phyloP scores from a whole-genome alignment of 768 basidiomycete genomes.

The Boletus sp. region DNA sequence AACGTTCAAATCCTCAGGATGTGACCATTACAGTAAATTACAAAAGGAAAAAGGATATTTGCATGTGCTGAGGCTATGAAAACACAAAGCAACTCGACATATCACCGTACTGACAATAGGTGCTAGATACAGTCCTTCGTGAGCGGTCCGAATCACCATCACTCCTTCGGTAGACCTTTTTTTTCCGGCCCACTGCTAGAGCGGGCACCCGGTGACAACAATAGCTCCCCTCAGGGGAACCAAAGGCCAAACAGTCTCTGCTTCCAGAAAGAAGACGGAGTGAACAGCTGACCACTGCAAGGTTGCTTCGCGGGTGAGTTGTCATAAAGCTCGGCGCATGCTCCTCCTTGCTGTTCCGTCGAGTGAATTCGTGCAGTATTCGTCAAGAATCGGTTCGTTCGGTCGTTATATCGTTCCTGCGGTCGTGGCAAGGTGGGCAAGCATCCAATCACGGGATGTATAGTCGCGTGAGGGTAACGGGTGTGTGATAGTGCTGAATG shows the following conservation, averaged over 20 bases:
- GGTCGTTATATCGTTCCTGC: slow-evolving; percentile 34
- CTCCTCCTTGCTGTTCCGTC: slow-evolving; percentile 28
- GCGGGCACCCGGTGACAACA: slow-evolving; percentile 28
- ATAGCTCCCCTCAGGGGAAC: slow-evolving; percentile 25
- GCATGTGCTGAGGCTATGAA: slow-evolving; percentile 23
- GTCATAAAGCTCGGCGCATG: slow-evolving; percentile 19
- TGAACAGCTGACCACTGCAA: slow-evolving; percentile 8
- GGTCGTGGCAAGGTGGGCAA: slow-evolving; percentile 30
- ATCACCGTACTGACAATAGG: slow-evolving; percentile 16
- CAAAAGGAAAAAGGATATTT: slow-evolving; percentile 9
- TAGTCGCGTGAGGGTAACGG: slow-evolving; percentile 18
- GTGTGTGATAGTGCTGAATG: slow-evolving; percentile 16
- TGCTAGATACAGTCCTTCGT: slow-evolving; percentile 29
- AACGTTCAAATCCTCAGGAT: neutral
- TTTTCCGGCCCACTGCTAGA: slow-evolving; percentile 33
- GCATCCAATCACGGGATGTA: slow-evolving; percentile 16
- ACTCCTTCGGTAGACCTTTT: slow-evolving; percentile 23
- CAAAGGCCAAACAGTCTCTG: slow-evolving; percentile 8
- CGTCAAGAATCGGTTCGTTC: slow-evolving; percentile 38
- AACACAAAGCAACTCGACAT: slow-evolving; percentile 23
- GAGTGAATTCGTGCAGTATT: slow-evolving; percentile 32
- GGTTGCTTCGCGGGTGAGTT: slow-evolving; percentile 18
- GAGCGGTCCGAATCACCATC: slow-evolving; percentile 26
- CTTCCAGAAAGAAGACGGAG: slow-evolving; percentile 12
- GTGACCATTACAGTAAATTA: slow-evolving; percentile 13